phyloP scores from a whole-genome alignment of 2,329 filamentous ascomycete species.

The Ophiocordyceps camponoti-floridani region DNA sequence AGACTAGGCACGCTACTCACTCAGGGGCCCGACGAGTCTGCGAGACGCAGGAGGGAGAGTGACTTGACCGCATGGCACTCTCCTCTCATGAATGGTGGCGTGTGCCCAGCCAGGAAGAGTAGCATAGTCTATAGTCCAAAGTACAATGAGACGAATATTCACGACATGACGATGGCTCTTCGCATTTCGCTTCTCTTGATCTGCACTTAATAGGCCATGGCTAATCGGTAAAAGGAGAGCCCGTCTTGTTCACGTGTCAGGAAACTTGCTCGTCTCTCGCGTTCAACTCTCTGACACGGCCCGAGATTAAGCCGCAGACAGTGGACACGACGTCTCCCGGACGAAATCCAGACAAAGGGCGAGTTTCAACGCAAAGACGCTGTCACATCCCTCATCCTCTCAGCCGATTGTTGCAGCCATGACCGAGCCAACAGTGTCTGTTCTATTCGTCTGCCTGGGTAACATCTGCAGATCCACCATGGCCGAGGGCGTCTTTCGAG shows the following conservation, averaged over 20 bases:
- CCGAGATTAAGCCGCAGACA: background rate
- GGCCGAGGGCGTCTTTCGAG: constrained; percentile 85
- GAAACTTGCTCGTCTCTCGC: background rate
- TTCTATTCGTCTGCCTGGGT: constrained; percentile 90
- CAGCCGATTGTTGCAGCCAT: constrained; percentile 8
- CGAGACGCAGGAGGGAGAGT: background rate
- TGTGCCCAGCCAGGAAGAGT: background rate
- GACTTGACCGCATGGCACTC: background rate
- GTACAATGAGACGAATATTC: background rate
- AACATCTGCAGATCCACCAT: constrained; percentile 93
- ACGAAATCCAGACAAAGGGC: background rate
- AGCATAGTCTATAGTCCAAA: background rate
- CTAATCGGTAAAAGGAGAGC: no score
- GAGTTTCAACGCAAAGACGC: background rate
- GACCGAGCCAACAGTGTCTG: constrained; percentile 34
- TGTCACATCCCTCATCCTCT: background rate
- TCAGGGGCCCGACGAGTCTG: background rate
- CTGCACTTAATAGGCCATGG: background rate
- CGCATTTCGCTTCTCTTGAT: background rate
- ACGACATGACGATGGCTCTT: background rate
- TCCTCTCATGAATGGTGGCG: background rate
- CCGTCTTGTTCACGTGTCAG: no score
- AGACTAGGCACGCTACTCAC: background rate
- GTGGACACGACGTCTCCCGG: background rate
- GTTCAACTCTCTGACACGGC: background rate